phyloP scores from a whole-genome alignment of 2,329 filamentous ascomycete genomes.

The Epichloe amarillans region DNA sequence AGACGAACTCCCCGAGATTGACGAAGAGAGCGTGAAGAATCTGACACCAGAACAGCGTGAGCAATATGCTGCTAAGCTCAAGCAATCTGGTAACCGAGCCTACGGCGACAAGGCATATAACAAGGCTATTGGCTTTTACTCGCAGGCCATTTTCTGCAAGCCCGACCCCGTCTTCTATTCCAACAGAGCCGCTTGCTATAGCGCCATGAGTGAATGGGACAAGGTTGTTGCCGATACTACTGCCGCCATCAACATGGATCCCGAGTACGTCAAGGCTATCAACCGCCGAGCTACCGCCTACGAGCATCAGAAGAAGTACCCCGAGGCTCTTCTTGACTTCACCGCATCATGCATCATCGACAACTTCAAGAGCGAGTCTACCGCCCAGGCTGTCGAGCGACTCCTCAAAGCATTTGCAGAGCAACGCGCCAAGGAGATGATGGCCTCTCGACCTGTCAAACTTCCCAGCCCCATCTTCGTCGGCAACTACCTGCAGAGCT shows the following conservation, averaged over 20 bases:
- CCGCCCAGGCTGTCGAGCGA: conserved; percentile 80
- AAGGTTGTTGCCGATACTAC: conserved; percentile 96
- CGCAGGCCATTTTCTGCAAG: conserved; percentile 92
- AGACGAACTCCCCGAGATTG: conserved; percentile 57
- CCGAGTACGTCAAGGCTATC: conserved; percentile 92
- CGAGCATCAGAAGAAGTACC: conserved; percentile 81
- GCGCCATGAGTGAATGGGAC: conserved; percentile 83
- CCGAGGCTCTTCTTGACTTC: conserved; percentile 91
- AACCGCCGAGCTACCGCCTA: conserved; percentile 96
- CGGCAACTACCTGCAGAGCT: conserved; percentile 97
- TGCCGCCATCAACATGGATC: conserved; percentile 83
- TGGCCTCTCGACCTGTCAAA: conserved; percentile 73
- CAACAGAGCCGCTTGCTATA: conserved; percentile 95
- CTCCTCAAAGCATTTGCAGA: conserved; percentile 95
- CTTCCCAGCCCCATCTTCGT: conserved; percentile 94
- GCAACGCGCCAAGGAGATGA: conserved; percentile 80
- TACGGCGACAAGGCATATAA: conserved; percentile 92
- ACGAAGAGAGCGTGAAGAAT: conserved; percentile 39
- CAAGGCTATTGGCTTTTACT: conserved; percentile 86
- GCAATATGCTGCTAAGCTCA: conserved; percentile 79
- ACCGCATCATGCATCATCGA: conserved; percentile 99
- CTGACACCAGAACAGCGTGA: conserved; percentile 57
- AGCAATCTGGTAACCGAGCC: conserved; percentile 90
- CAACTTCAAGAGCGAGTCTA: conserved; percentile 83
- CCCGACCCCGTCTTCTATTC: conserved; percentile 97